phyloP scores from a whole-genome alignment of 139 green algal genomes.

The Chlorella sorokiniana region DNA sequence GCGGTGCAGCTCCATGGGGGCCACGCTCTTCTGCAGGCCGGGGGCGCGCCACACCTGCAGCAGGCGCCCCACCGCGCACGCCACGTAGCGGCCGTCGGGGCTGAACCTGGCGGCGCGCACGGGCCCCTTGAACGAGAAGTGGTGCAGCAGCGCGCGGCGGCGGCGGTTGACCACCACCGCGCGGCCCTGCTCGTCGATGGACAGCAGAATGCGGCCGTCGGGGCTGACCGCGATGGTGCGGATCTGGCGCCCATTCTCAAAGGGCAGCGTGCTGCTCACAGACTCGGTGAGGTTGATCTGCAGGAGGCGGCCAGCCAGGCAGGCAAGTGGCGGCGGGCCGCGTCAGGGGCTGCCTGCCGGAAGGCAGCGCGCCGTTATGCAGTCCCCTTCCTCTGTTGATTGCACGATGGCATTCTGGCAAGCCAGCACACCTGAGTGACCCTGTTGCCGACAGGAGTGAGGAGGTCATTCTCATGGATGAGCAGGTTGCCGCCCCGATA shows the following conservation, averaged over 20 bases:
- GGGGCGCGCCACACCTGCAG: constrained; percentile 94
- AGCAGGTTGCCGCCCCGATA: constrained; percentile 93
- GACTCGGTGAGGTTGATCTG: constrained; percentile 80
- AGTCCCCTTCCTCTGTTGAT: too few relatives aligned
- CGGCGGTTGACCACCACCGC: constrained; percentile 80
- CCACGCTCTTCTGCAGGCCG: constrained; percentile 77
- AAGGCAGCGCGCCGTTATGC: too few relatives aligned
- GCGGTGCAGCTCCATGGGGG: constrained; percentile 90
- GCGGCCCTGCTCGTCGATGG: constrained; percentile 83
- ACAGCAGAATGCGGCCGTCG: constrained; percentile 83
- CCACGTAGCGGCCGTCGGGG: constrained; percentile 88
- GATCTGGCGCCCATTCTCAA: constrained; percentile 84
- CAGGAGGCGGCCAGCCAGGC: not conserved
- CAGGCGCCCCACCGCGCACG: constrained; percentile 81
- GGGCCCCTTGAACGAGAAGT: constrained; percentile 89
- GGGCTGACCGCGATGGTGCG: constrained; percentile 79
- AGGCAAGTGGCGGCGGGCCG: not conserved
- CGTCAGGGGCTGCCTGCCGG: not conserved
- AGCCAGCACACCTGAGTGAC: constrained; percentile 66
- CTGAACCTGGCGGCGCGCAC: constrained; percentile 85
- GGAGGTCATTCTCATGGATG: constrained; percentile 77
- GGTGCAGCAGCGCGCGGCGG: constrained; percentile 85
- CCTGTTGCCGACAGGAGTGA: constrained; percentile 90
- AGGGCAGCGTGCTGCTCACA: constrained; percentile 77
- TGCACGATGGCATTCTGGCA: not conserved